Conservation (phyloP, 768 basidiomycete genomes). For the Crepidotus variabilis region DNA sequence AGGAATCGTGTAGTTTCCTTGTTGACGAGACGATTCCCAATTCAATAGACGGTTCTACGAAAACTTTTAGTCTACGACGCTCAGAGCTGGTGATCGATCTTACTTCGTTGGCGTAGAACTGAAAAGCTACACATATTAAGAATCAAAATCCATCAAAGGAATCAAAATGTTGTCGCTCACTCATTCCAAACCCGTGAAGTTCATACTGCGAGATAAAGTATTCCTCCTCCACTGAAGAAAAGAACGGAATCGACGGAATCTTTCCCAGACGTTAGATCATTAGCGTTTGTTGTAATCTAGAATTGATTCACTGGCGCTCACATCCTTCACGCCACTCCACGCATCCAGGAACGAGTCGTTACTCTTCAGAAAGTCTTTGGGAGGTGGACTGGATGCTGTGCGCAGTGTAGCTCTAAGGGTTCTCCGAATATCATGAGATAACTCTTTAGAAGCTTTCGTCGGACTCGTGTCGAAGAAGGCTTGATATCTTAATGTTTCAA, state of each 20-base stretch:
- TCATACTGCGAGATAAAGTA: constrained; percentile 65
- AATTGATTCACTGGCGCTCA: constrained; percentile 15
- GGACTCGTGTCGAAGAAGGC: constrained; percentile 55
- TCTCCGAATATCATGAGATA: constrained; percentile 52
- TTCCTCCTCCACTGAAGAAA: constrained; percentile 59
- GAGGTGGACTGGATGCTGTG: constrained; percentile 51
- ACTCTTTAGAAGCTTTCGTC: constrained; percentile 44
- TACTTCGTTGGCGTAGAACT: constrained; percentile 62
- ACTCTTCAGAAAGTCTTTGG: constrained; percentile 49
- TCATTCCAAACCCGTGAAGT: constrained; percentile 54
- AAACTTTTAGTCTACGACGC: neutral
- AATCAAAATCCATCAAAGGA: neutral
- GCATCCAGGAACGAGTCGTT: constrained; percentile 46
- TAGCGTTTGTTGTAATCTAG: neutral
- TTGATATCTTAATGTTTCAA: constrained; percentile 62
- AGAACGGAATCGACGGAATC: constrained; percentile 62
- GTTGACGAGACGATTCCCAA: constrained; percentile 36
- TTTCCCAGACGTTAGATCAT: constrained; percentile 18
- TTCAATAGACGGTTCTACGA: constrained; percentile 37
- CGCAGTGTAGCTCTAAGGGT: constrained; percentile 55
- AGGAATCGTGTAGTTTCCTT: constrained; percentile 42
- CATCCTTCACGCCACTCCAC: constrained; percentile 45
- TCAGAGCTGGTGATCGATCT: neutral
- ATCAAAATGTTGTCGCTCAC: constrained; percentile 32
- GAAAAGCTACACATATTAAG: constrained; percentile 39